Evolutionary conservation across 1,284 basidiomycete species (phyloP).

Genomic region (Melanopsichium pennsylvanicum): DNA sequence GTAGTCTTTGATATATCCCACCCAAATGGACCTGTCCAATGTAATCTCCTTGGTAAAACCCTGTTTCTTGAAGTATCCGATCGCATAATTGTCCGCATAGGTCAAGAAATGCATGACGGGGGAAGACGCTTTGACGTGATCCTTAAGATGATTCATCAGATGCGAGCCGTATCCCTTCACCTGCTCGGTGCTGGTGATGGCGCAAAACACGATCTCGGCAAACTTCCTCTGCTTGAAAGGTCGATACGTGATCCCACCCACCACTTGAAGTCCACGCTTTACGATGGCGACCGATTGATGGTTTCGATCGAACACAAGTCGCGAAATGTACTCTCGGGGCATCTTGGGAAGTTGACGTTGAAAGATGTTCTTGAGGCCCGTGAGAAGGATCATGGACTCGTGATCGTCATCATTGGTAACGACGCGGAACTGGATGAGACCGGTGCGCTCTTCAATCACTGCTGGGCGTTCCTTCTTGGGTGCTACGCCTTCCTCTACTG

Average conservation of each 20-base stretch:
- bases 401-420: slow-evolving; percentile 84
- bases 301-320: slow-evolving; percentile 90
- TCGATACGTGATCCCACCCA: slow-evolving; percentile 96
- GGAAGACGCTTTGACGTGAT: slow-evolving; percentile 82
- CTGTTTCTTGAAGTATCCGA: slow-evolving; percentile 99
- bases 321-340: slow-evolving; percentile 97
- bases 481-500: slow-evolving; percentile 34
- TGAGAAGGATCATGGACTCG: slow-evolving; percentile 77
- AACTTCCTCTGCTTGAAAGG: slow-evolving; percentile 94
- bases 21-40: slow-evolving; percentile 88
- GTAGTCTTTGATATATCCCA: slow-evolving; percentile 99
- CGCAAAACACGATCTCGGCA: slow-evolving; percentile 99
- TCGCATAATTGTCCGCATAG: slow-evolving; percentile 98
- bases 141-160: slow-evolving; percentile 98
- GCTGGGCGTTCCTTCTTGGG: slow-evolving; percentile 70
- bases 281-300: slow-evolving; percentile 93
- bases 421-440: slow-evolving; percentile 83
- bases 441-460: slow-evolving; percentile 80
- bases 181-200: slow-evolving; percentile 94
- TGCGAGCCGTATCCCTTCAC: slow-evolving; percentile 98
- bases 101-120: slow-evolving; percentile 93
- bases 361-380: slow-evolving; percentile 94
- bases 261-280: slow-evolving; percentile 92
- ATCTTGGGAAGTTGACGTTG: slow-evolving; percentile 98
- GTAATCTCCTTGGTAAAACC: slow-evolving; percentile 94